Base-by-base conservation (phyloP, 345 rosid genomes). In the Salix exigua region DNA sequence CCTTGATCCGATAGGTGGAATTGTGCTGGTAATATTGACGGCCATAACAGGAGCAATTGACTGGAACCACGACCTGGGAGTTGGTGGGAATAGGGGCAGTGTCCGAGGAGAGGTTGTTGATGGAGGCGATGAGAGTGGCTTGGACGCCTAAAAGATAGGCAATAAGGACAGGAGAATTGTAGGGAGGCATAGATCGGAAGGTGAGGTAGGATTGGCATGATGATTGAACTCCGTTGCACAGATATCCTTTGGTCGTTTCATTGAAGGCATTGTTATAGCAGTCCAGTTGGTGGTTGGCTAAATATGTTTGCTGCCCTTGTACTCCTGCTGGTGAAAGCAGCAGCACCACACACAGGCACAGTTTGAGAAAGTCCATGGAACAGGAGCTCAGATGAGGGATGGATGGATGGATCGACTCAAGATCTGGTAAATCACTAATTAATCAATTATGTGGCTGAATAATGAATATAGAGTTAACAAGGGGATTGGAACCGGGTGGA, bases 201-300 rank as follows among this genome's bases (percentile, higher is more conserved):
- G 96, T 93, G 66, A 95, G 83, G 78, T 88, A 93, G 25, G 96
- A 87, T 30, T 75, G 88, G 79, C 99, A 95, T 4, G 92, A 77
- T 30, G 66, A 2, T 35, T 11, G 53, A 11, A 74, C 76, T 55
- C 87, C 89, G 75, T 84, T 93, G 85, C 95, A 91, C 11, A 35
- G 9, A 77, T 25, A 88, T 11, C 97, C 94, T 67, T 65, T 51
- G 61, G 97, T 92, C 69, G 72, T 60, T 78, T 75, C 78, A 78
- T 88, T 19, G 83, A 51, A 74, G 17, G 31, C 7, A 12, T 17
- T 6, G 80, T 68, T 1, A 1, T 70, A 26, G 76, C 97, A 93
- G 72, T 0, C 79, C 1, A 84, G 81, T 80, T 93, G 97, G 77
- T 53, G 77, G 83, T 93, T 91, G 83, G 80, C 44, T 17, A 93